Conservation (phyloP, 2,329 filamentous ascomycete species). For the Cladosporium oxysporum region DNA sequence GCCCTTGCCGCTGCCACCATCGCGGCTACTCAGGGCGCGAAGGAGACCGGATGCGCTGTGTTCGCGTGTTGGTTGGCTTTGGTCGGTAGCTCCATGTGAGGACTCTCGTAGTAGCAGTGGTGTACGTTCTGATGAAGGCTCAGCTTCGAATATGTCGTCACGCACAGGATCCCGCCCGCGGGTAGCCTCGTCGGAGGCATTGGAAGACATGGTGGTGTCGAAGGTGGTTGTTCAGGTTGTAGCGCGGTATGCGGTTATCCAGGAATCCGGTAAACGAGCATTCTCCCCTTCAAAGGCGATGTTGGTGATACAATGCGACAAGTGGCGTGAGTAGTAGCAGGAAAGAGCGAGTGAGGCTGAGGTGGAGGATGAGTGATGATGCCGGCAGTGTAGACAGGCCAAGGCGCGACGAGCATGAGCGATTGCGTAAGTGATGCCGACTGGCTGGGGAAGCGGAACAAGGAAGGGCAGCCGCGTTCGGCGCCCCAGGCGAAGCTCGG, state of each 20-base stretch:
- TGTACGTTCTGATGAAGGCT: constrained; percentile 41
- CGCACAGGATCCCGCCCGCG: constrained; percentile 17
- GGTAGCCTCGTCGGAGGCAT: constrained; percentile 18
- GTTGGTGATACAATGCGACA: neutral
- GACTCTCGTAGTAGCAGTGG: constrained; percentile 39
- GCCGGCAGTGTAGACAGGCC: neutral
- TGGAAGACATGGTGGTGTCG: constrained; percentile 13
- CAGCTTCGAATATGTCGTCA: constrained; percentile 10
- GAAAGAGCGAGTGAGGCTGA: neutral
- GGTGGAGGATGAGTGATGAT: constrained; percentile 11
- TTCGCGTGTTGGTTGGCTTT: constrained; percentile 20
- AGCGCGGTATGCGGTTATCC: constrained; percentile 1
- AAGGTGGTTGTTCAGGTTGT: neutral
- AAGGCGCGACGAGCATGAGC: neutral
- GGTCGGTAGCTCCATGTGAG: constrained; percentile 27
- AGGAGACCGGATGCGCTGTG: constrained; percentile 38
- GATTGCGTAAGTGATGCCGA: constrained; percentile 5
- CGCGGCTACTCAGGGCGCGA: constrained; percentile 30
- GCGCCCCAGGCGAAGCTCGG: neutral
- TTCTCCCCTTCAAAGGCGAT: neutral
- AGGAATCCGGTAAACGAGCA: neutral
- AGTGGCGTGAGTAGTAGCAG: neutral
- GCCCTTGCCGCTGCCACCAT: constrained; percentile 34
- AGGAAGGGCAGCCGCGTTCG: neutral
- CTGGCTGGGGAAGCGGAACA: neutral